Conservation (phyloP, 129 eudicot genomes). For the Flaveria linearis region DNA sequence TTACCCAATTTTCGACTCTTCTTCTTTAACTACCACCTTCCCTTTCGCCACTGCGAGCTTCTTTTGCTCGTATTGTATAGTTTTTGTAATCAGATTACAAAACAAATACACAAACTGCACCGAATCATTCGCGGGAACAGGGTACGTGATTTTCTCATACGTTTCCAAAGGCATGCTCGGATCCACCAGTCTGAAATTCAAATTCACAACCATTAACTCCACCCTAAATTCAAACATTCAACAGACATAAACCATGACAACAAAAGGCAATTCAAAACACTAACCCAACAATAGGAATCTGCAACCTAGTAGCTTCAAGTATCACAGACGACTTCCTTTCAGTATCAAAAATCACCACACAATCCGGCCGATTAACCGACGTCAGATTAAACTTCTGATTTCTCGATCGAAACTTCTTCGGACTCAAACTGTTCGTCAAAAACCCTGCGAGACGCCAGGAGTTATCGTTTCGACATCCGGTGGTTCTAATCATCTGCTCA, state of each 20-base stretch:
- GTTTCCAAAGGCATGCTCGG: constrained; percentile 70
- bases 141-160: constrained; percentile 68
- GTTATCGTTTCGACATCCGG: no score
- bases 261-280: constrained; percentile 33
- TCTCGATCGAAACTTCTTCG: constrained; percentile 71
- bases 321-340: constrained; percentile 72
- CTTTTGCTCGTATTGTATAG: constrained; percentile 66
- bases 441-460: no score
- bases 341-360: constrained; percentile 79
- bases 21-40: constrained; percentile 25
- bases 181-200: constrained; percentile 61
- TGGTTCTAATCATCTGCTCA: no score
- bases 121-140: constrained; percentile 83
- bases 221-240: neutral
- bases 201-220: neutral
- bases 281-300: constrained; percentile 81
- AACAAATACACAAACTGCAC: constrained; percentile 85
- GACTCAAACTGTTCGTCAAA: no score
- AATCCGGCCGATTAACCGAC: constrained; percentile 60
- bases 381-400: constrained; percentile 65
- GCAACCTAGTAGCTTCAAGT: constrained; percentile 63
- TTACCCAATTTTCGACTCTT: constrained; percentile 26
- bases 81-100: constrained; percentile 90
- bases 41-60: constrained; percentile 27
- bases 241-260: neutral